Evolutionary conservation across 2,329 filamentous ascomycete genomes (phyloP).

Genomic region (Xylariomycetidae sp.): DNA sequence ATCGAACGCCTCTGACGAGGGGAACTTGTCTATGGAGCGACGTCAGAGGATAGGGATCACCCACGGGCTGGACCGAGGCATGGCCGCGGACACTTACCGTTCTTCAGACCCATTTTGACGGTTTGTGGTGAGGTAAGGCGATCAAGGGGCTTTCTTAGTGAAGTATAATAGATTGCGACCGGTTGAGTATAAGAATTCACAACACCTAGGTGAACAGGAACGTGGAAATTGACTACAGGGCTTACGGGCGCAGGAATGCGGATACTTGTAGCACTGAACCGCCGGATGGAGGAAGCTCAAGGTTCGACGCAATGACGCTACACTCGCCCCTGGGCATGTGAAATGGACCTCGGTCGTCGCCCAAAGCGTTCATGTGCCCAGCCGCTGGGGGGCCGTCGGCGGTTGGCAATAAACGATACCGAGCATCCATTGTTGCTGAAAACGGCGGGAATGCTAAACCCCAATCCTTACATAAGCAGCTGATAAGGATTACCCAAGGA

Average conservation of each 20-base stretch:
- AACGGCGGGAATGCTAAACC: too few relatives aligned
- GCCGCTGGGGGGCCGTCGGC: too few relatives aligned
- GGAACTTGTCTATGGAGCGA: conserved; percentile 62
- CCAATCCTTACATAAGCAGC: too few relatives aligned
- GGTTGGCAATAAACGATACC: conserved; percentile 1
- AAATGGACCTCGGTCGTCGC: conserved; percentile 26
- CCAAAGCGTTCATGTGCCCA: conserved; percentile 17
- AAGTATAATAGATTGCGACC: too few relatives aligned
- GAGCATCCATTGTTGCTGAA: too few relatives aligned
- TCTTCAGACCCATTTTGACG: conserved; percentile 63
- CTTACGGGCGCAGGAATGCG: conserved; percentile 10
- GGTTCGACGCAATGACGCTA: conserved; percentile 18
- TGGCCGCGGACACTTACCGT: conserved; percentile 45
- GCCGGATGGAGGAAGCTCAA: conserved; percentile 14
- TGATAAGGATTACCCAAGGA: too few relatives aligned
- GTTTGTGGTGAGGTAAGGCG: conserved; percentile 1
- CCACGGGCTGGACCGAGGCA: conserved; percentile 3
- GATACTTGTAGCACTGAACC: conserved; percentile 4
- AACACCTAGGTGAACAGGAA: too few relatives aligned
- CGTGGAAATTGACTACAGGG: too few relatives aligned
- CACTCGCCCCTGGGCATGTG: conserved; percentile 18
- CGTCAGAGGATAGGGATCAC: too few relatives aligned
- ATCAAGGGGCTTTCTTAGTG: too few relatives aligned
- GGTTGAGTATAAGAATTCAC: too few relatives aligned
- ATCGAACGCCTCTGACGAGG: conserved; percentile 87